Conservation (phyloP, 2,329 filamentous ascomycete species). For the Alternaria triticimaculans region DNA sequence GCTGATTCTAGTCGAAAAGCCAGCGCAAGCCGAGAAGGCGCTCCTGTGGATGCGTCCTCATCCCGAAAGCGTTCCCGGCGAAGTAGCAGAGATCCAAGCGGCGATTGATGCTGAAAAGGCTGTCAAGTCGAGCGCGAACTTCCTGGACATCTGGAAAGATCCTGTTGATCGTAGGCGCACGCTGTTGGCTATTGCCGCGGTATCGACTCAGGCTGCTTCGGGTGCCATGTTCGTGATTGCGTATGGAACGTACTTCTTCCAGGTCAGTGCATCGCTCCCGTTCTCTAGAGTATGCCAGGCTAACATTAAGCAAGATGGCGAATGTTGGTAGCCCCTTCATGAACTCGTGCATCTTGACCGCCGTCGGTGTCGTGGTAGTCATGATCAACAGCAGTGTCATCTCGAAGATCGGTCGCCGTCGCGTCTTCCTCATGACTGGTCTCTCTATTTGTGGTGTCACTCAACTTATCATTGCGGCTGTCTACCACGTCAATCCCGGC, state of each 20-base stretch:
- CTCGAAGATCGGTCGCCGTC: constrained; percentile 60
- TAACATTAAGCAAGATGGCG: constrained; percentile 28
- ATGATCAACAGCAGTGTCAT: constrained; percentile 61
- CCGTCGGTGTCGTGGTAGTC: constrained; percentile 62
- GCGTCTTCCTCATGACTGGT: constrained; percentile 60
- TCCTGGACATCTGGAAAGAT: constrained; percentile 59
- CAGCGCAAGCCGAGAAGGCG: constrained; percentile 25
- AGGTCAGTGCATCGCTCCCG: background rate
- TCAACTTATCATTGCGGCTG: constrained; percentile 61
- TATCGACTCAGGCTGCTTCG: constrained; percentile 61
- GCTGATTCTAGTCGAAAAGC: constrained; percentile 33
- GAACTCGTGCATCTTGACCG: constrained; percentile 63
- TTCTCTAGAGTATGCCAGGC: rapidly evolving
- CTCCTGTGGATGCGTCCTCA: constrained; percentile 40
- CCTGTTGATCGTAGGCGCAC: constrained; percentile 61
- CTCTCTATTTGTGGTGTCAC: constrained; percentile 62
- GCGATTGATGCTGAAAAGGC: constrained; percentile 39
- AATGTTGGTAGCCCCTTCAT: constrained; percentile 56
- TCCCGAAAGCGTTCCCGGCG: constrained; percentile 22
- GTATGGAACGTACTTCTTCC: constrained; percentile 45
- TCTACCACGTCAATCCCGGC: constrained; percentile 58
- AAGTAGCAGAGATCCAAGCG: constrained; percentile 36
- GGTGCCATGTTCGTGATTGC: constrained; percentile 59
- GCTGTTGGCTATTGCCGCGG: constrained; percentile 55
- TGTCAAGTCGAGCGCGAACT: constrained; percentile 60